Evolutionary conservation across 2,329 filamentous ascomycete species (phyloP).

Genomic region (Phialemonium atrogriseum): DNA sequence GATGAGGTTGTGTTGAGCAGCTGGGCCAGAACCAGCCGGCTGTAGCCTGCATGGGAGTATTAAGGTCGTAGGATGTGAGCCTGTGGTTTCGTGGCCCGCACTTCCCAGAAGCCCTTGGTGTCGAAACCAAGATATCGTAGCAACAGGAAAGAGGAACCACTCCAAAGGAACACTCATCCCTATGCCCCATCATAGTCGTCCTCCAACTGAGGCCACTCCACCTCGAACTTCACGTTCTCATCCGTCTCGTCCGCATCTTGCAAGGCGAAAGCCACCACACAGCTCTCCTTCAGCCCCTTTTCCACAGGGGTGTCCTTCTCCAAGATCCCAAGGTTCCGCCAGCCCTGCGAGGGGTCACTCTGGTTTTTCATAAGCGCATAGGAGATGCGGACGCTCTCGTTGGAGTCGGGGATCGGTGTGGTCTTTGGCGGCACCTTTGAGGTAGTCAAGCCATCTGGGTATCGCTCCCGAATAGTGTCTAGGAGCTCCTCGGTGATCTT

Average conservation of each 20-base stretch:
- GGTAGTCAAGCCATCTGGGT: constrained; percentile 41
- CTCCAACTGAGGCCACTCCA: constrained; percentile 24
- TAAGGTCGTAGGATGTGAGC: too few relatives aligned
- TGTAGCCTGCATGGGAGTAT: too few relatives aligned
- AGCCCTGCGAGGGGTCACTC: constrained; percentile 38
- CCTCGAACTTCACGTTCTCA: constrained; percentile 28
- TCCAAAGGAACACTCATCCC: too few relatives aligned
- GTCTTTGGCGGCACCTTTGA: constrained; percentile 21
- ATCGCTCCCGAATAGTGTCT: constrained; percentile 46
- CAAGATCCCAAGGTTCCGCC: constrained; percentile 34
- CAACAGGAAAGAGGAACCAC: too few relatives aligned
- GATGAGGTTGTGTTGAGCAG: too few relatives aligned
- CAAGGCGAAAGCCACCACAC: constrained; percentile 41
- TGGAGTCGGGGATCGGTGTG: constrained; percentile 30
- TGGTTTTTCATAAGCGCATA: constrained; percentile 38
- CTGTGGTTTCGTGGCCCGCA: too few relatives aligned
- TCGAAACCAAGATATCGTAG: too few relatives aligned
- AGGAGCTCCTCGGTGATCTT: constrained; percentile 51
- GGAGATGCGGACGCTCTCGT: constrained; percentile 31
- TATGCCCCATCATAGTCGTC: too few relatives aligned
- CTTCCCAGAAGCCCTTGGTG: too few relatives aligned
- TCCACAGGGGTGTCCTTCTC: constrained; percentile 29
- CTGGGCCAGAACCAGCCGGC: too few relatives aligned
- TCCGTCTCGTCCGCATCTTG: constrained; percentile 27
- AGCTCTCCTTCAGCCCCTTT: constrained; percentile 37